A percentile compares a stretch with the other conserved stretches of the same genome.
phyloP scores from a whole-genome alignment of 2,329 filamentous ascomycete genomes.

The Aspergillus viridinutans region DNA sequence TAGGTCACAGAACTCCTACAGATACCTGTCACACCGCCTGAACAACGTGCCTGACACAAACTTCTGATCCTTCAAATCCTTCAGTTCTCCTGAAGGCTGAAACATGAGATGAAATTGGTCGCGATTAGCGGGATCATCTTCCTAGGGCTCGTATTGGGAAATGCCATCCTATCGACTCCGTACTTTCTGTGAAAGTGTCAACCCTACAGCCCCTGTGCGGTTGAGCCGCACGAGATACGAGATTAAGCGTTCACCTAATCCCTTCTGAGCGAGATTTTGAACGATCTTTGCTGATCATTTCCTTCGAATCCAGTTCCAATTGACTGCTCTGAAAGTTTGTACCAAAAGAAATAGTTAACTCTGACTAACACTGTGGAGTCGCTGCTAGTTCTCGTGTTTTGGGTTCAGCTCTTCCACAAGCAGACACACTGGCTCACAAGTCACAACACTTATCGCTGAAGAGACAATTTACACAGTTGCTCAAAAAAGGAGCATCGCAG shows the following conservation, averaged over 20 bases:
- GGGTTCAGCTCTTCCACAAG: background rate
- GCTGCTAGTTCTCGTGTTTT: background rate
- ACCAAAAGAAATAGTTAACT: background rate
- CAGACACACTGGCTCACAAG: no score
- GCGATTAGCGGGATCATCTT: background rate
- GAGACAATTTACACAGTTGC: no score
- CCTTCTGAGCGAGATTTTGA: background rate
- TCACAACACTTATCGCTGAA: no score
- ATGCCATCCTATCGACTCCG: background rate
- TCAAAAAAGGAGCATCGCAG: background rate
- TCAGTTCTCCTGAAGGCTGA: background rate
- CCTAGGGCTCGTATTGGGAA: background rate
- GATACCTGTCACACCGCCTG: background rate
- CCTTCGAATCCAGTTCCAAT: background rate
- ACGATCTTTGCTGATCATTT: background rate
- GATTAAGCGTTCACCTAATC: background rate
- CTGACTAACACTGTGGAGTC: no score
- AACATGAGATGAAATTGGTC: no score
- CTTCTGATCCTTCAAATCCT: background rate
- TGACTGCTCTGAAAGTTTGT: background rate
- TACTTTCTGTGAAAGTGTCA: background rate
- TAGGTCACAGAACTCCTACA: background rate
- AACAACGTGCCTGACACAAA: background rate
- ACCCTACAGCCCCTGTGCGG: background rate
- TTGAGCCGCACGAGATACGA: background rate